Evolutionary conservation across 106 monocot genomes (phyloP).

Genomic region (Apostasia shenzhenica): DNA sequence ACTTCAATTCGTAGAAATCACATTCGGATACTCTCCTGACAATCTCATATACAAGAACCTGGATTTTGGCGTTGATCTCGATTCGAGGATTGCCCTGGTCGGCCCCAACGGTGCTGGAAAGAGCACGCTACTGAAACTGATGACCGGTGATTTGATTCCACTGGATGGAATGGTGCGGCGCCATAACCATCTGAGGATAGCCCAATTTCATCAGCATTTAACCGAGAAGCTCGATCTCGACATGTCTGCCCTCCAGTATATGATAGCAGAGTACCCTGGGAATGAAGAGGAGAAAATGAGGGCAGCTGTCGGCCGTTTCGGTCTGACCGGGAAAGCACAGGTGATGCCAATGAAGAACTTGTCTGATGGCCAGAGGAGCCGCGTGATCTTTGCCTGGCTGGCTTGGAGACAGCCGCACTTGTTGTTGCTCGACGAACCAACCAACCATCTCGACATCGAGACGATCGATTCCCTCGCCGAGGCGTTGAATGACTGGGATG

Average conservation of each 20-base stretch:
- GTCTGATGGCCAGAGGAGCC: conserved; percentile 76
- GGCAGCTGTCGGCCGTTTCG: conserved; percentile 70
- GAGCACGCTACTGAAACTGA: conserved; percentile 93
- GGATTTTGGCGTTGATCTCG: conserved; percentile 94
- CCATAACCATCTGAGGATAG: conserved; percentile 91
- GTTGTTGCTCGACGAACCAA: conserved; percentile 81
- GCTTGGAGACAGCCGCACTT: conserved; percentile 80
- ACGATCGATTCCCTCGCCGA: conserved; percentile 85
- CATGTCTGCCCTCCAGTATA: conserved; percentile 78
- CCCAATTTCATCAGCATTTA: conserved; percentile 93
- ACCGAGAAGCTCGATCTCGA: conserved; percentile 90
- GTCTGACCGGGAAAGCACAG: conserved; percentile 76
- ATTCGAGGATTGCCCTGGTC: conserved; percentile 88
- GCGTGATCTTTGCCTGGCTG: conserved; percentile 83
- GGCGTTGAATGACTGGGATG: conserved; percentile 78
- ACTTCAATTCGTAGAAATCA: conserved; percentile 87
- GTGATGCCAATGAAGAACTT: conserved; percentile 86
- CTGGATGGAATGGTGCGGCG: conserved; percentile 94
- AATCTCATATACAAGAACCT: conserved; percentile 82
- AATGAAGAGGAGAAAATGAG: conserved; percentile 95
- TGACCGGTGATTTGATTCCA: conserved; percentile 86
- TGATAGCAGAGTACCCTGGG: conserved; percentile 88
- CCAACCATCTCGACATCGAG: conserved; percentile 84
- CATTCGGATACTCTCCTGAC: conserved; percentile 86
- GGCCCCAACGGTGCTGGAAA: conserved; percentile 99